Evolutionary conservation across 345 rosid genomes (phyloP).

Genomic region (Salix dunnii): DNA sequence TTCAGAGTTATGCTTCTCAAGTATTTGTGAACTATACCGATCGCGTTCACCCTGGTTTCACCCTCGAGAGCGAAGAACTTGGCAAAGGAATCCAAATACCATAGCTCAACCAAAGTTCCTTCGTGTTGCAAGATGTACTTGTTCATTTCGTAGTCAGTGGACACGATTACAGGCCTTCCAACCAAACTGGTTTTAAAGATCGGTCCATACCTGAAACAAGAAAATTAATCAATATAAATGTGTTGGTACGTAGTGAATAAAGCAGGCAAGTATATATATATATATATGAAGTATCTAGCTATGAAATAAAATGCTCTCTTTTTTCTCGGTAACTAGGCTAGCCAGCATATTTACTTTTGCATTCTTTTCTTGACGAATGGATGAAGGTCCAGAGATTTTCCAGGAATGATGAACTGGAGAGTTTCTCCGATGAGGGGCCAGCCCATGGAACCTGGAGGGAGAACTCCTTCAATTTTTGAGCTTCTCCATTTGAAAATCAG

Average conservation of each 20-base stretch:
- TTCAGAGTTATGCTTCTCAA: slow-evolving; percentile 3
- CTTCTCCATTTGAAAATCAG: background rate
- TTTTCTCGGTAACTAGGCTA: background rate
- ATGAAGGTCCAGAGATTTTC: background rate
- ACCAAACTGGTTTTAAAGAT: slow-evolving; percentile 1
- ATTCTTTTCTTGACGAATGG: background rate
- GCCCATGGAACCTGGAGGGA: background rate
- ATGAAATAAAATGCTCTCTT: background rate
- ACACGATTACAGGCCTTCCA: slow-evolving; percentile 13
- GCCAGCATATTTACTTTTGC: background rate
- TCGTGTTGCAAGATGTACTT: slow-evolving; percentile 20
- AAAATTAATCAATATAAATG: background rate
- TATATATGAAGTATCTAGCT: background rate
- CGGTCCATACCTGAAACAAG: slow-evolving; percentile 22
- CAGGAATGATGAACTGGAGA: background rate
- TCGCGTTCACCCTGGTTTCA: background rate
- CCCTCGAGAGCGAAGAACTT: slow-evolving; percentile 18
- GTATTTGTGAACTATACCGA: slow-evolving; percentile 11
- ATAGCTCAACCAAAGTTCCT: slow-evolving; percentile 15
- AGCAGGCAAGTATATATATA: background rate
- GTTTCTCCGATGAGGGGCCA: slow-evolving; percentile 2
- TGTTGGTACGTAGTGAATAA: background rate
- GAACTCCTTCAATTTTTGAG: background rate
- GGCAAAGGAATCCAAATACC: slow-evolving; percentile 8
- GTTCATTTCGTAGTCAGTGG: slow-evolving; percentile 23